Percentiles rank a stretch among this genome's conserved stretches.
phyloP scores from a whole-genome alignment of 2,329 filamentous ascomycete genomes.

The Xylaria sp. region DNA sequence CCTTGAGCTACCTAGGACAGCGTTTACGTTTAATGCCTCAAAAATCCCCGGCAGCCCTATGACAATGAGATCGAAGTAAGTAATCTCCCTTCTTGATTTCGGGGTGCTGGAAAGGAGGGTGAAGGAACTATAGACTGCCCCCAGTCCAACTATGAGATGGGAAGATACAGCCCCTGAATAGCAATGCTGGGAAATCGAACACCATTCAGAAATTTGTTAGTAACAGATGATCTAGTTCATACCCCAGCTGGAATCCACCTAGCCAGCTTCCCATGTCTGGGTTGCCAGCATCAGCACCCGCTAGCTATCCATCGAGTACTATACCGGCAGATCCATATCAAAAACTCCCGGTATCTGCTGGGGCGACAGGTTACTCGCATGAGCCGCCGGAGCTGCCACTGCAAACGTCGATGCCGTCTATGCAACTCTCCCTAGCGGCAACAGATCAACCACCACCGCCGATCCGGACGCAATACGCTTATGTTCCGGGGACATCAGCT shows the following conservation, averaged over 20 bases:
- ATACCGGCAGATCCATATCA: conserved; percentile 63
- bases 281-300: conserved; percentile 58
- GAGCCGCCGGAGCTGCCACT: conserved; percentile 66
- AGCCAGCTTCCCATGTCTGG: conserved; percentile 59
- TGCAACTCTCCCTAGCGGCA: conserved; percentile 62
- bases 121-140: not conserved
- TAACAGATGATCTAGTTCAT: conserved; percentile 59
- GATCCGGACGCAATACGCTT: conserved; percentile 66
- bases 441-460: conserved; percentile 57
- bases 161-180: not conserved
- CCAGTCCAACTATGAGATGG: not conserved
- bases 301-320: conserved; percentile 61
- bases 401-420: conserved; percentile 64
- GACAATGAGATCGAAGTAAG: conserved; percentile 69
- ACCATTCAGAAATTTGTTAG: conserved; percentile 29
- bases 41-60: conserved; percentile 65
- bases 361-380: conserved; percentile 58
- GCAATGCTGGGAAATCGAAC: not conserved
- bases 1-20: conserved; percentile 65
- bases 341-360: conserved; percentile 63
- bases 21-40: conserved; percentile 67
- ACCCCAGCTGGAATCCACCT: conserved; percentile 64
- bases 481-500: conserved; percentile 61
- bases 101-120: not conserved
- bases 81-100: conserved; percentile 35